phyloP scores from a whole-genome alignment of 2,329 filamentous ascomycete genomes.

The Nannizziopsis arthrosporioides region DNA sequence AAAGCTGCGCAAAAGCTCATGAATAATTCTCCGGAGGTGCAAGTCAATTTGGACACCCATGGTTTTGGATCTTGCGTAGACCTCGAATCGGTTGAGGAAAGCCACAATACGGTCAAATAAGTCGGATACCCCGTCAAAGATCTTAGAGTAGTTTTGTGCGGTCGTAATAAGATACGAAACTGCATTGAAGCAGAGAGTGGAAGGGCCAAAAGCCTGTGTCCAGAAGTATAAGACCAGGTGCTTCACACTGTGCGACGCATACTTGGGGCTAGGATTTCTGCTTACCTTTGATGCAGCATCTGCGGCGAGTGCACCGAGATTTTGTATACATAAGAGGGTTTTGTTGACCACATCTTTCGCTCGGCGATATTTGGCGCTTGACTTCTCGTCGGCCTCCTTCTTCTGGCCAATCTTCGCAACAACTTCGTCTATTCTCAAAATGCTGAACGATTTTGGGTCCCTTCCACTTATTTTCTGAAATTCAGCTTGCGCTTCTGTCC shows the following conservation, averaged over 20 bases:
- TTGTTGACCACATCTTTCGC: constrained; percentile 19
- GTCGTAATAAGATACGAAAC: constrained; percentile 21
- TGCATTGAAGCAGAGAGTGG: constrained; percentile 23
- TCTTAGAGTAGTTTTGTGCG: constrained; percentile 22
- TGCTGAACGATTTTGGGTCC: constrained; percentile 16
- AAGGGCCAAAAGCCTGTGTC: constrained; percentile 20
- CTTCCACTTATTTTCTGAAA: constrained; percentile 14
- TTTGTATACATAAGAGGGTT: constrained; percentile 18
- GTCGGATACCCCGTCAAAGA: constrained; percentile 21
- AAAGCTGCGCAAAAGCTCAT: constrained; percentile 20
- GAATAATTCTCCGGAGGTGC: constrained; percentile 19
- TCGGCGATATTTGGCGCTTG: constrained; percentile 17
- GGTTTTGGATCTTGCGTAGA: constrained; percentile 18
- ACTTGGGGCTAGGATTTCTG: neutral
- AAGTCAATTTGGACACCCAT: constrained; percentile 19
- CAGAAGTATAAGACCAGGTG: neutral
- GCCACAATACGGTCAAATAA: constrained; percentile 21
- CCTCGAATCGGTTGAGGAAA: constrained; percentile 21
- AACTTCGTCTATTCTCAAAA: constrained; percentile 18
- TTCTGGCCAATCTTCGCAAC: constrained; percentile 18
- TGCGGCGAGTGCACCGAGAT: constrained; percentile 19
- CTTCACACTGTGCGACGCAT: no score
- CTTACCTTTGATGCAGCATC: constrained; percentile 22
- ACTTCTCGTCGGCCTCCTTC: constrained; percentile 19
- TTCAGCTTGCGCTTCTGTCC: constrained; percentile 13